Conservation (phyloP, 140 eudicot species). For the Erigeron philadelphicus region DNA sequence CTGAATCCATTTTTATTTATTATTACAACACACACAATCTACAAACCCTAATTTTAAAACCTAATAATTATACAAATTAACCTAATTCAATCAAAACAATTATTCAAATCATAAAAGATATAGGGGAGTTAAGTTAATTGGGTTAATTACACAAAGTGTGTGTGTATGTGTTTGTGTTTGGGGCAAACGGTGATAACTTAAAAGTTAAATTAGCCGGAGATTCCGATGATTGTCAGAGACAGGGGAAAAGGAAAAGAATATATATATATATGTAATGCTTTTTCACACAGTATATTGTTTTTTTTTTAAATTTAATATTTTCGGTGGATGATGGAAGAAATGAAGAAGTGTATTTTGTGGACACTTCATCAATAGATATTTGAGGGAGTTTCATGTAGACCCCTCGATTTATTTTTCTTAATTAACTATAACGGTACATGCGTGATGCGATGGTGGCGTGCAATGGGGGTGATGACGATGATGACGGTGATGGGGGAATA, state of each 20-base stretch:
- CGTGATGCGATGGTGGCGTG: no score
- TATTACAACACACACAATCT: neutral
- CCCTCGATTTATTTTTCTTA: neutral
- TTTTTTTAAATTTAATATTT: neutral
- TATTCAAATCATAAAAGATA: constrained; percentile 2
- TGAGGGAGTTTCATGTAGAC: neutral
- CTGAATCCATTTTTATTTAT: constrained; percentile 39
- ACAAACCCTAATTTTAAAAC: constrained; percentile 15
- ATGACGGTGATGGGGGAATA: no score
- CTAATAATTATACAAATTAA: neutral
- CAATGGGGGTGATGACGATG: no score
- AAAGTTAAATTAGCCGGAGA: constrained; percentile 27
- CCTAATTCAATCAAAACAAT: constrained; percentile 22
- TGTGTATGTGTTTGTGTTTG: neutral
- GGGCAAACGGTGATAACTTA: constrained; percentile 19
- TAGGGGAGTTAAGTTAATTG: constrained; percentile 1
- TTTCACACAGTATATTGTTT: neutral
- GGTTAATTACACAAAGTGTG: constrained; percentile 2
- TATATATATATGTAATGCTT: neutral
- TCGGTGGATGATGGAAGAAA: constrained; percentile 28
- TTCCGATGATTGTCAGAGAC: constrained; percentile 33
- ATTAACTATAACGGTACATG: no score
- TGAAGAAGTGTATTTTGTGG: constrained; percentile 8
- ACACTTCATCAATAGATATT: constrained; percentile 16
- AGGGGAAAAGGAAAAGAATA: constrained; percentile 25